A percentile compares a stretch with the other conserved stretches of the same genome.
Evolutionary conservation across 2,329 filamentous ascomycete species (phyloP).

Genomic region (Fusarium anguioides): DNA sequence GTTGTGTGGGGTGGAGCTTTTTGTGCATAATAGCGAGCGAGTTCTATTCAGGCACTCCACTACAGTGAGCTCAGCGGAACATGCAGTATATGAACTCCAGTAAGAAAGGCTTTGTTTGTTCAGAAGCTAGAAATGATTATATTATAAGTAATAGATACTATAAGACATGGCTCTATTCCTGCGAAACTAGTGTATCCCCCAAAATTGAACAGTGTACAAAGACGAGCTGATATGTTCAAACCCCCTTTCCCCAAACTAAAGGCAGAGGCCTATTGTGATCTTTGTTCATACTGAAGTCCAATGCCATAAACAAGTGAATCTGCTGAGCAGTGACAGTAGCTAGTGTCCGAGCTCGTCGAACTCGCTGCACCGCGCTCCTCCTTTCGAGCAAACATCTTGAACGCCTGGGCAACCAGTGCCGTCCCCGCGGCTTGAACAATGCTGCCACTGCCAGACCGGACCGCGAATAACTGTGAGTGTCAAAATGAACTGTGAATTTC

Average conservation of each 20-base stretch:
- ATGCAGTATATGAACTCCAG: too few species aligned
- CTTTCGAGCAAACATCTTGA: background rate
- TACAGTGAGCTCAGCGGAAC: too few species aligned
- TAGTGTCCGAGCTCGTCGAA: background rate
- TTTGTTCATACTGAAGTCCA: fast-evolving
- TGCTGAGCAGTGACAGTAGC: background rate
- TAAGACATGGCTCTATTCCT: fast-evolving
- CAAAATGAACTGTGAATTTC: background rate
- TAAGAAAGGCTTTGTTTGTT: too few species aligned
- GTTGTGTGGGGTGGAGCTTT: too few species aligned
- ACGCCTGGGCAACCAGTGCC: background rate
- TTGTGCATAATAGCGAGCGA: too few species aligned
- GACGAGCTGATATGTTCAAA: background rate
- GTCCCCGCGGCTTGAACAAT: background rate
- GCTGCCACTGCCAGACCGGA: background rate
- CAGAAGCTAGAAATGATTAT: too few species aligned
- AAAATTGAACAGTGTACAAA: background rate
- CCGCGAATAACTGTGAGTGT: fast-evolving
- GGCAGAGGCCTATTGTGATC: too few species aligned
- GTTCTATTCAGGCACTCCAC: too few species aligned
- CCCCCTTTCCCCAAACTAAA: background rate
- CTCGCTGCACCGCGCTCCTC: too few species aligned
- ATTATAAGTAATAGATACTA: too few species aligned
- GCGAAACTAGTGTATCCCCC: fast-evolving
- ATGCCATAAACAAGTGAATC: fast-evolving